Evolutionary conservation across 768 basidiomycete genomes (phyloP).

Genomic region (Hygrocybe coccinea): DNA sequence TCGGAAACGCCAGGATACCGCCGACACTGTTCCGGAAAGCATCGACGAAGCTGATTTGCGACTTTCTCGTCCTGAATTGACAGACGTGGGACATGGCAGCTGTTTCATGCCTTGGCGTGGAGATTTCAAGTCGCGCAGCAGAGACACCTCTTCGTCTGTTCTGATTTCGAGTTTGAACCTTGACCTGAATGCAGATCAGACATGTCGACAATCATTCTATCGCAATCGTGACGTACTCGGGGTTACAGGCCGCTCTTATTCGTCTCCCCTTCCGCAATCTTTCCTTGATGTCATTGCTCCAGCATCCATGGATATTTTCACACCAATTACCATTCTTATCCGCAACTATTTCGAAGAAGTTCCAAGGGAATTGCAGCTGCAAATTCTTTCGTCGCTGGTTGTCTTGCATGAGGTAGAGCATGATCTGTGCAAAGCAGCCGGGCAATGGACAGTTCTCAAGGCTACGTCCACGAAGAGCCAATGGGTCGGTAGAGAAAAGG

Average conservation of each 20-base stretch:
- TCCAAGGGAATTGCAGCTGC: constrained; percentile 66
- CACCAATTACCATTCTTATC: constrained; percentile 45
- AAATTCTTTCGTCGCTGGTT: constrained; percentile 53
- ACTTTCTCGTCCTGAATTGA: constrained; percentile 10
- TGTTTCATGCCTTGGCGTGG: constrained; percentile 44
- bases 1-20: constrained; percentile 33
- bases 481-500: constrained; percentile 75
- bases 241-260: constrained; percentile 56
- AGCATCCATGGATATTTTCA: constrained; percentile 45
- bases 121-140: constrained; percentile 20
- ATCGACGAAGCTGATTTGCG: not conserved
- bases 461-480: constrained; percentile 58
- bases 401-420: constrained; percentile 58
- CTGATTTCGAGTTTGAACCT: constrained; percentile 4
- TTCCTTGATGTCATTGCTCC: constrained; percentile 56
- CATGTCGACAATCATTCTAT: constrained; percentile 2
- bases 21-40: constrained; percentile 8
- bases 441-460: constrained; percentile 55
- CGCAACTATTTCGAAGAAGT: constrained; percentile 66
- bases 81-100: constrained; percentile 26
- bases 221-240: constrained; percentile 28
- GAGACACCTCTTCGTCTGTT: not conserved
- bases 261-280: constrained; percentile 58
- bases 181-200: constrained; percentile 6
- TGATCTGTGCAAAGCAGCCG: constrained; percentile 37